phyloP scores from a whole-genome alignment of 1,139 yeast genomes.

The Candida buenavistaensis region DNA sequence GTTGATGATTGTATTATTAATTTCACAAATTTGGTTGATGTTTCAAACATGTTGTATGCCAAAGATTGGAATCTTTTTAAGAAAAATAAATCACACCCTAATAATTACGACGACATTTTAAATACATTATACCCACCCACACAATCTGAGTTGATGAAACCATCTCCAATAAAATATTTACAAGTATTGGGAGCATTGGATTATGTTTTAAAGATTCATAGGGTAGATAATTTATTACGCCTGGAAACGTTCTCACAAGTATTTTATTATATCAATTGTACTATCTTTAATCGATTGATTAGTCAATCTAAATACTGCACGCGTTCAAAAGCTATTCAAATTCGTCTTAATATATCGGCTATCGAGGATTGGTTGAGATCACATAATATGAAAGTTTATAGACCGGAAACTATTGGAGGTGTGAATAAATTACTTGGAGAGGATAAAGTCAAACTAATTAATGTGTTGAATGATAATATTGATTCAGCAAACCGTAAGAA shows the following conservation, averaged over 20 bases:
- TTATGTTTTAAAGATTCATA: constrained; percentile 80
- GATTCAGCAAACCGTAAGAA: constrained; percentile 16
- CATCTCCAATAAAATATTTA: constrained; percentile 83
- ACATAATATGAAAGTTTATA: constrained; percentile 62
- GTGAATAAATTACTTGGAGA: constrained; percentile 19
- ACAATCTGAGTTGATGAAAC: constrained; percentile 61
- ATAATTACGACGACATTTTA: constrained; percentile 66
- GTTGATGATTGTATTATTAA: constrained; percentile 65
- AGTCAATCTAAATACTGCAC: constrained; percentile 68
- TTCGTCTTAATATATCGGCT: constrained; percentile 79
- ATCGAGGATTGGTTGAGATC: constrained; percentile 92
- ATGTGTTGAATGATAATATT: constrained; percentile 23
- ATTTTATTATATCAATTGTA: constrained; percentile 73
- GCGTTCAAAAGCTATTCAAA: constrained; percentile 84
- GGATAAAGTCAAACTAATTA: constrained; percentile 19
- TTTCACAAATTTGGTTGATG: constrained; percentile 66
- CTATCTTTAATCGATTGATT: constrained; percentile 71
- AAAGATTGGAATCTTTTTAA: constrained; percentile 78
- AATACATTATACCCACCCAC: constrained; percentile 74
- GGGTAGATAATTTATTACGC: constrained; percentile 71
- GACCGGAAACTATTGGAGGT: constrained; percentile 37
- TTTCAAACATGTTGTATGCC: constrained; percentile 59
- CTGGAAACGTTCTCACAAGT: constrained; percentile 80
- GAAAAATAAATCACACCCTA: constrained; percentile 40
- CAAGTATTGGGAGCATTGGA: constrained; percentile 88